Base-by-base conservation (phyloP, 2,329 filamentous ascomycete genomes). In the Colletotrichum godetiae region DNA sequence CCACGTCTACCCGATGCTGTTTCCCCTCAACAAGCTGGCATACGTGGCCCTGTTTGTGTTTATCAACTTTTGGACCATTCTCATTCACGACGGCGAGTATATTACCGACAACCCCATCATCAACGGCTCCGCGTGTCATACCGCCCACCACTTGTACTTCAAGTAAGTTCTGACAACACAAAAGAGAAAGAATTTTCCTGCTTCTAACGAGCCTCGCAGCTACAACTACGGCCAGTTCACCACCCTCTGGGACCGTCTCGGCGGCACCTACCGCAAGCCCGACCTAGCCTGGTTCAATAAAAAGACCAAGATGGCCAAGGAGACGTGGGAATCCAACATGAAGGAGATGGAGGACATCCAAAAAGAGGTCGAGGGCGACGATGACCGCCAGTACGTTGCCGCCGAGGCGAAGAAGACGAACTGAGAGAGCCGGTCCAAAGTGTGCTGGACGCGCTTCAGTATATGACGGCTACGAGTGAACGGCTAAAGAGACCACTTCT, bases 41-140 rank as follows among this genome's bases (percentile, higher is more conserved):
- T 98, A 95, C 80, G 92, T 98, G 64, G 88, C 88, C 13, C 91
- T 98, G 49, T 98, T 98, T 85, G 87, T 93, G 78, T 97, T 97
- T 81, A 94, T 98, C 86, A 97, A 98, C 85, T 91, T 98, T 84
- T 98, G 96, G 96, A 97, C 95, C 52, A 94, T 98, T 78, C 89
- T 98, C 85, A 98, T 98, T 79, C 92, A 98, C 83, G 96, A 98
- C 79, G 96, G 96, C 79, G 96, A 98, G 85, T 98, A 97, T 81
- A 90, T 97, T 19, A 93, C 95, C 79, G 94, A 98, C 84, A 94
- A 93, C 79, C 93, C 95, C n/a, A 83, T 98, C 77, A 91, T 98
- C 84, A 98, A 98, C 81, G 96, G 96, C 64, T 95, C 96, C 13
- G 96, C 96, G 33, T 98, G 96, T 87, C 96, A 98, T 88, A 84